Base-by-base conservation (phyloP, 116 monocot species). In the Papilionanthe hybrid region DNA sequence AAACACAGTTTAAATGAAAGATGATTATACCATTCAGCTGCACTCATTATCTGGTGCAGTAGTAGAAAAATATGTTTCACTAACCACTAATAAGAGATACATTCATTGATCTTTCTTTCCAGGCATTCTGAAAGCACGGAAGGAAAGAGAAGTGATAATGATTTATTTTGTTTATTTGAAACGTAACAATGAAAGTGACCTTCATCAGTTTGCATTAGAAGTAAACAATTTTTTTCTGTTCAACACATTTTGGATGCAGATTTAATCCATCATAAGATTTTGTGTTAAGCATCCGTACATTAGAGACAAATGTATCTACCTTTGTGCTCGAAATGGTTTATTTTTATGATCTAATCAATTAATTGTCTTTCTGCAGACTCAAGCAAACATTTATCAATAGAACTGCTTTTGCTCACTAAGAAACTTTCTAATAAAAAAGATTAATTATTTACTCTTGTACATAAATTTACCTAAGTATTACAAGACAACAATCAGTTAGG, bases 1-100 rank as follows among this genome's bases (percentile, higher is more conserved):
- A 65, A 32, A 69, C 69, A 69, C 32, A 69, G 32, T 37, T 29
- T 69, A 69, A 69, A 37, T 69, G 69, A 69, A 69, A 37, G 37
- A 69, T 7, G 60, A 63, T 63, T 23, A 25, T 63, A 6, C n/a
- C 7, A 23, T 63, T 8, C 63, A 63, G 63, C n/a, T 23, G 25
- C 9, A 63, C 63, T 8, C 25, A 25, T 23, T 63, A 1, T 63
- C 23, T 23, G 9, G 63, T 7, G 12, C 25, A 1, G 17, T 15
- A 15, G 53, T 53, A 53, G 15, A 53, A 53, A 10, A 45, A 15
- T 17, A 4, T 17, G 37, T 3, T 37, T 1, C 37, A 17, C 53
- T 15, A 23, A 23, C 22, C 25, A 9, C 9, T 9, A 23, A 25
- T 8, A 23, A 12, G 23, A 63, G 22, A 63, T 63, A 22, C 25